Evolutionary conservation across 2,329 filamentous ascomycete species (phyloP), one percentile per base, ranked within the genome.

Genomic region (Phyllosticta citrichinensis): DNA sequence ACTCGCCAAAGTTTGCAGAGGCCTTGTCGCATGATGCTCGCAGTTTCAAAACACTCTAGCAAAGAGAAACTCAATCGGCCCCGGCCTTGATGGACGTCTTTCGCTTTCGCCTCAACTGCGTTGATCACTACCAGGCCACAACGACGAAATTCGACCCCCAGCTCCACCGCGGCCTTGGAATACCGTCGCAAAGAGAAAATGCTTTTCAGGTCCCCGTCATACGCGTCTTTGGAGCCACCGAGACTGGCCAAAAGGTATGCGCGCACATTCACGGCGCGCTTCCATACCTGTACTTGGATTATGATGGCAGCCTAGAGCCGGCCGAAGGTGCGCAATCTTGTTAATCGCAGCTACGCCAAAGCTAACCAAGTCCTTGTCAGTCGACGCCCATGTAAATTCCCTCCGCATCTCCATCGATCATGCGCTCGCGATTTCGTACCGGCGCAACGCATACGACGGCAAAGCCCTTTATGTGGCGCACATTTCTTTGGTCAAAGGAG

Each of bases 181-280:
- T 78, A 17, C 64, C 64, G 55, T 83, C 81, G 20, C 81, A 86
- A 68, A 75, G 82, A 63, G 77, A 80, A 64, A 85, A 84, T 63
- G 82, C 84, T 35, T 87, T 89, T 10, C 87, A 85, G 65, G 85
- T 97, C 0, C 93, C 94, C 0, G 84, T 97, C 11, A 86, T 99
- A 63, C 85, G 94, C 65, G 83, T 95, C 11, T 99, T 97, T 75
- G 94, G 94, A 0, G 87, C 91, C 3, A 97, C 93, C 0, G 91
- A 96, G 72, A 94, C 91, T 0, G 94, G 94, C 0, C 92, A 97
- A 75, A 97, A 95, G 71, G 91, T 97, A 17, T 97, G 94, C 76
- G 90, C 90, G 30, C 94, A 99, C 76, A 85, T 99, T 61, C 94
- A 97, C 74, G 94, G 95, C 63, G 91, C 90, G 22, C 92, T 99